These are phyloP conservation scores for Rhazya stricta DNA, from an alignment of 257 asterid genomes.

Conservation along the genomic window DNA sequence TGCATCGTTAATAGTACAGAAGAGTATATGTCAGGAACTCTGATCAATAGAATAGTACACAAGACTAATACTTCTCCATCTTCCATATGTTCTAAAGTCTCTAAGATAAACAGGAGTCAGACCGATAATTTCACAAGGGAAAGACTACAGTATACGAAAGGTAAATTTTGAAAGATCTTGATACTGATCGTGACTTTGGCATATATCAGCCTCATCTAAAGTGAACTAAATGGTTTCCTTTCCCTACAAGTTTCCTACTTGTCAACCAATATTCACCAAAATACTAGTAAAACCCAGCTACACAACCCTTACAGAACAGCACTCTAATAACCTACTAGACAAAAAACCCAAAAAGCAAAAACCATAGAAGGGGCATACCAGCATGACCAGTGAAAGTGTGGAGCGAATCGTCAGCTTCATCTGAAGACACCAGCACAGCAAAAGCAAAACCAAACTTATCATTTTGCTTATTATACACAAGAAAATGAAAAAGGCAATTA, in stretches of 20 bases:
- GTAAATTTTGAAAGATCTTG: no score
- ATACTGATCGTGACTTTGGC: neutral
- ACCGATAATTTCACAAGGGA: no score
- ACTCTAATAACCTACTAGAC: neutral
- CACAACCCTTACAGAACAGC: neutral
- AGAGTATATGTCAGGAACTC: no score
- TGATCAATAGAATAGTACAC: no score
- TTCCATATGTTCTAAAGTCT: no score
- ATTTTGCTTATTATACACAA: neutral
- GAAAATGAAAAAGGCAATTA: neutral
- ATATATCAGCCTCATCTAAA: neutral
- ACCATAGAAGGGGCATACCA: conserved; percentile 38
- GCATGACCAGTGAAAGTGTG: conserved; percentile 87
- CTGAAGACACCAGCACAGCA: conserved; percentile 42
- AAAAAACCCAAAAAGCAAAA: neutral
- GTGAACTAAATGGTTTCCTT: neutral
- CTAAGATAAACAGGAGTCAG: no score
- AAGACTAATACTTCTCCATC: no score
- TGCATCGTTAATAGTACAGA: no score
- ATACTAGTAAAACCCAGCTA: neutral
- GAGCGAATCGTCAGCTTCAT: conserved; percentile 67
- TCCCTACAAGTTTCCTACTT: neutral
- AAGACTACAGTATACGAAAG: no score
- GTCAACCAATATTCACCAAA: neutral
- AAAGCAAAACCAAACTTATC: neutral